Evolutionary conservation across 1,139 yeast species (phyloP).

Genomic region (Eremothecium cymbalariae): DNA sequence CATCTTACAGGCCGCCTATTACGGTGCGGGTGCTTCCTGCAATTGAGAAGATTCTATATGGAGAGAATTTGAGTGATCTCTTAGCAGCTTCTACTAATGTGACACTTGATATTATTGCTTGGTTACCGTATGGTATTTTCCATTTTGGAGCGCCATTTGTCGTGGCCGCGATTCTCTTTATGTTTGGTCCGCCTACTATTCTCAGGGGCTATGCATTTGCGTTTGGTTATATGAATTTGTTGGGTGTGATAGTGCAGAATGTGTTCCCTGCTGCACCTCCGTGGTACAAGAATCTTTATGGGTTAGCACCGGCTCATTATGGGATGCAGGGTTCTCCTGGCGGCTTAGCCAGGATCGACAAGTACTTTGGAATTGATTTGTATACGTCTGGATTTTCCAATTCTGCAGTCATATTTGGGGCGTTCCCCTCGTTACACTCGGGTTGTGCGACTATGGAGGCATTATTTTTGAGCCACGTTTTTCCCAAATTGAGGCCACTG

Average conservation of each 20-base stretch:
- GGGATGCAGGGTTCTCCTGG: constrained; percentile 94
- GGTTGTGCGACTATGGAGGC: constrained; percentile 94
- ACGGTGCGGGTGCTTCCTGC: constrained; percentile 89
- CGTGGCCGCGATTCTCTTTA: constrained; percentile 67
- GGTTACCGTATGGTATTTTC: constrained; percentile 91
- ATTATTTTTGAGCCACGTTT: constrained; percentile 69
- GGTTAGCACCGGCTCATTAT: constrained; percentile 84
- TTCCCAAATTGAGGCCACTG: constrained; percentile 57
- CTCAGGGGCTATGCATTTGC: constrained; percentile 86
- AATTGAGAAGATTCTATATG: constrained; percentile 85
- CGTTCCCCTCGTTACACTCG: constrained; percentile 92
- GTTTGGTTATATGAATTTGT: constrained; percentile 91
- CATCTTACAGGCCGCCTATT: constrained; percentile 77
- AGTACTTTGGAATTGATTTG: constrained; percentile 68
- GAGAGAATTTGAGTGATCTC: constrained; percentile 83
- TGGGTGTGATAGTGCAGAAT: constrained; percentile 77
- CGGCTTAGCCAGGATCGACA: constrained; percentile 85
- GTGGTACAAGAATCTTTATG: constrained; percentile 86
- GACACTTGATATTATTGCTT: constrained; percentile 72
- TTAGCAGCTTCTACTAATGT: constrained; percentile 67
- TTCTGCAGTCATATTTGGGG: constrained; percentile 94
- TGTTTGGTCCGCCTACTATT: constrained; percentile 90
- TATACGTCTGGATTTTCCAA: constrained; percentile 80
- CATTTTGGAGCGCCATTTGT: constrained; percentile 89
- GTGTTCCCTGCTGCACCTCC: constrained; percentile 96